Evolutionary conservation across 257 asterid genomes (phyloP), one percentile per base, ranked within the genome.

Genomic region (Coffea canephora): DNA sequence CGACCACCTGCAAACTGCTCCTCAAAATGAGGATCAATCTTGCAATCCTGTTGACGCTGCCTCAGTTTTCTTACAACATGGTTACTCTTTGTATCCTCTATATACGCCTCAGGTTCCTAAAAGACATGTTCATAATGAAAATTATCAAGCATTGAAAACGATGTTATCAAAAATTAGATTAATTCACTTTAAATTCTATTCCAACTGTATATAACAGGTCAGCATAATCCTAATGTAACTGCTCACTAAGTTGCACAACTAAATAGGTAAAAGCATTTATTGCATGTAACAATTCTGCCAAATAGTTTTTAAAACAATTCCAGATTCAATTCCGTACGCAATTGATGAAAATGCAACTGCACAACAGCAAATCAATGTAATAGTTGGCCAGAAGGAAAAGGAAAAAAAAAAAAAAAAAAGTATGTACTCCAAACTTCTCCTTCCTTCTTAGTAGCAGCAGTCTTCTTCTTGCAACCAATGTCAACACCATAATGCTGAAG

Each of bases 1-100:
- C 90, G 81, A 27, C 92, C 91, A 64, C 84, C 79, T 19, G 86
- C 80, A 72, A 89, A 89, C 74, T 89, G 92, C 83, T 89, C 92
- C 68, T 89, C 92, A 77, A 89, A 77, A 65, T 87, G 89, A 76
- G 89, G 18, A 64, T 87, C 92, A 75, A 87, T 78, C 10, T 45
- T 67, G 23, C 87, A 85, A 12, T 78, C 92, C 73, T 78, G 54
- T 69, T 85, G 91, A 3, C 91, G 82, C 75, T 86, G 83, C 82
- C 86, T 85, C 62, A 87, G 8, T 75, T 89, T 89, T 83, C 90
- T 80, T 6, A 50, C 66, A n/a, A 89, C 89, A 54, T 89, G 91
- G 80, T 78, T 86, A 77, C 92, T 87, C 88, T 81, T 87, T 71
- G 82, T 31, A 66, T 89, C 92, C 65, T 84, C 87, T 1, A 81